These are phyloP conservation scores for Trichocladium antarcticum DNA, from an alignment of 495 filamentous ascomycete species.

Conservation along the genomic window DNA sequence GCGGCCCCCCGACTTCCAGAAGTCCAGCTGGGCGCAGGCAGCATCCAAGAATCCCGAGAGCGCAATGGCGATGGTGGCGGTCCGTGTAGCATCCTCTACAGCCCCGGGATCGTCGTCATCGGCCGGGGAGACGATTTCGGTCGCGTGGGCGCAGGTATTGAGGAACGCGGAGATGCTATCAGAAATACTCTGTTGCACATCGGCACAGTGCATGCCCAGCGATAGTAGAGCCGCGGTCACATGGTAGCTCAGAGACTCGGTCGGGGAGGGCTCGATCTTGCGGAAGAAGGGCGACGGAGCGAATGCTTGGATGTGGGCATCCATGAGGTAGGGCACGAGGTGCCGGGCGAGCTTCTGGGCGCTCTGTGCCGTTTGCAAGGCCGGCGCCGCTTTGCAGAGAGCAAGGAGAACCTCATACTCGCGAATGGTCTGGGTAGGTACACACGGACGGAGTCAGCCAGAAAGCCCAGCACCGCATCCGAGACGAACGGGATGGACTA, in stretches of 20 bases:
- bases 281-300: slow-evolving; percentile 70
- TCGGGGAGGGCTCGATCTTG: slow-evolving; percentile 75
- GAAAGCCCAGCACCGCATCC: background rate
- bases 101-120: slow-evolving; percentile 42
- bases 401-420: slow-evolving; percentile 86
- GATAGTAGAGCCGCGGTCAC: slow-evolving; percentile 69
- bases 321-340: slow-evolving; percentile 69
- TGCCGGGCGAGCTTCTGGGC: slow-evolving; percentile 63
- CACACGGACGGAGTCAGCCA: slow-evolving; percentile 12
- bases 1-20: slow-evolving; percentile 66
- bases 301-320: slow-evolving; percentile 68
- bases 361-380: slow-evolving; percentile 52
- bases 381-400: slow-evolving; percentile 74
- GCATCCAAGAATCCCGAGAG: slow-evolving; percentile 82
- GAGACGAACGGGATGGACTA: slow-evolving; percentile 16
- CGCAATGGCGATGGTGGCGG: slow-evolving; percentile 65
- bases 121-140: slow-evolving; percentile 33
- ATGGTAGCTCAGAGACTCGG: slow-evolving; percentile 71
- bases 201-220: slow-evolving; percentile 56
- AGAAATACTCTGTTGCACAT: slow-evolving; percentile 50
- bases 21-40: slow-evolving; percentile 57
- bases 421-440: slow-evolving; percentile 55
- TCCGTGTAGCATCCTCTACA: slow-evolving; percentile 51
- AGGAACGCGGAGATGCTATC: slow-evolving; percentile 57
- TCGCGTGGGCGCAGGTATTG: slow-evolving; percentile 47